Base-by-base conservation (phyloP, 768 basidiomycete species). In the Cyclocybe cylindracea region DNA sequence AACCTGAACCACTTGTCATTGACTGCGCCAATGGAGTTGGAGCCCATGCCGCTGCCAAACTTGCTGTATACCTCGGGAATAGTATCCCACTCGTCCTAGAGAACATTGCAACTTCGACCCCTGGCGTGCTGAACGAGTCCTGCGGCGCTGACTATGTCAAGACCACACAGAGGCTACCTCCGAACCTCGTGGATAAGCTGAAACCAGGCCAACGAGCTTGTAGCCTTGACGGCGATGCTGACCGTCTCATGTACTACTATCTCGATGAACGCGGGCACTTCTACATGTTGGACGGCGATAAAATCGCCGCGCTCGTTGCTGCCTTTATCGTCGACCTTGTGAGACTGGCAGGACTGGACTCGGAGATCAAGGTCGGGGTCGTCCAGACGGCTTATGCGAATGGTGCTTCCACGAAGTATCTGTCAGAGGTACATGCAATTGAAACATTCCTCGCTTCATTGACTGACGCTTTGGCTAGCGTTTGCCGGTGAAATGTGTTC, bases 11-110 rank as follows among this genome's bases (percentile, higher is more conserved):
- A 35, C 64, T 99, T 42, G 67, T 89, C n/a, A 77, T 99, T 38
- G 97, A 99, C 68, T 98, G 97, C 66, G 97, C 97, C n/a, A 98
- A 99, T 66, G 97, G 97, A 24, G 97, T 99, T 18, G 97, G 97
- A 42, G 84, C 89, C 11, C 73, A 78, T 6, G 86, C 89, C 36
- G 85, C 91, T 10, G 72, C 74, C 33, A 81, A 78, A 39, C 73
- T 98, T 36, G 64, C 75, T 4, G 70, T 79, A 48, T 77, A 82
- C 47, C 79, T 97, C 18, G 81, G 78, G 13, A 75, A 75, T 19
- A 76, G 73, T 6, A 69, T 98, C 31, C 76, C 80, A 19, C 64
- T 98, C 41, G 70, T 80, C 51, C 73, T 92, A 36, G 78, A 85
- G 61, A 94, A 95, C 60, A 85, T 84, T 5, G 75, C 80, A 14